Evolutionary conservation across 23 red algal genomes (phyloP), one percentile per base, ranked within the genome.

Genomic region (Cyanidium caldarium): DNA sequence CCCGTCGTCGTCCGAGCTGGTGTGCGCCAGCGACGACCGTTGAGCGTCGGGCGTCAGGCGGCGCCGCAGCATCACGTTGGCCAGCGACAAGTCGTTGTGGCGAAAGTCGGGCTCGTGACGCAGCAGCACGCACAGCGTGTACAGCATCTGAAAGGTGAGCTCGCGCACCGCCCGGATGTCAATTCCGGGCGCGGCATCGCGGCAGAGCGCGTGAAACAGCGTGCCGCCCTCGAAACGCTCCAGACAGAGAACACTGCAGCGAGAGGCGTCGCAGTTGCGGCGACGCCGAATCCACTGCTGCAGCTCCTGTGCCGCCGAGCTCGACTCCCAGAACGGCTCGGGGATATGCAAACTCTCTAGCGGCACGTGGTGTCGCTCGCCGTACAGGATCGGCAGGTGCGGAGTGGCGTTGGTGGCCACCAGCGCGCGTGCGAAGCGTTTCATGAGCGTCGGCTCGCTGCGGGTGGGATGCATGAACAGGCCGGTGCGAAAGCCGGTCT

Each of bases 151-250:
- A 58, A 75, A 75, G 3, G 70, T 38, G 2, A 75, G 38, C 41
- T 38, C 41, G 20, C 70, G 38, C 58, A 75, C 58, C 35, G 45
- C 70, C 7, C 31, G 37, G n/a, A 75, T 42, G n/a, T 75, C 58
- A 23, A 75, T 26, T 37, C 58, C 70, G 2, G 70, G 70, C 7
- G 70, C 46, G 0, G 70, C 39, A 14, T 28, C 51, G n/a, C 70
- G 38, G 44, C 70, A 75, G 2, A 75, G 41, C 1, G 70, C 46
- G 58, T 45, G 70, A 75, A 75, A 75, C 1, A 75, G 40, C 35
- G 70, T 75, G 14, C 70, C 70, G 36, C 70, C 70, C 31, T 42
- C 41, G 31, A 75, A 45, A 61, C 70, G 33, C 58, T 75, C 70
- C 2, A 37, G 38, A 25, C 46, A 71, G 5, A 75, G 70, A 56